These are phyloP conservation scores for Zygotorulaspora florentina DNA, from an alignment of 805 yeast species.

Conservation along the genomic window DNA sequence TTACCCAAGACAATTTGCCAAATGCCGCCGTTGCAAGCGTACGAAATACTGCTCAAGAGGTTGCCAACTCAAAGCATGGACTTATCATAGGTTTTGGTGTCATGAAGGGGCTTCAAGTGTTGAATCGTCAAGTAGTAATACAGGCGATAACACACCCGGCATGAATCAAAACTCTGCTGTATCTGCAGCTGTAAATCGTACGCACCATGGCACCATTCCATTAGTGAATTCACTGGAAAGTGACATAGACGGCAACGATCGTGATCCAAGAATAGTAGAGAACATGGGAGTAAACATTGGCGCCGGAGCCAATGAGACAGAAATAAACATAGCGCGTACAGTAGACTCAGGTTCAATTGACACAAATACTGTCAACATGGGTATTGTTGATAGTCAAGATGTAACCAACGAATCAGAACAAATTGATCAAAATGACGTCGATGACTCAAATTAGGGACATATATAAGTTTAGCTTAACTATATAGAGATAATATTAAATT, in stretches of 20 bases:
- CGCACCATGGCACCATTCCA: slow-evolving; percentile 1
- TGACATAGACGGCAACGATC: background rate
- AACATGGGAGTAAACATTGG: slow-evolving; percentile 3
- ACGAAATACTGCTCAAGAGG: slow-evolving; percentile 92
- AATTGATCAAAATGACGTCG: background rate
- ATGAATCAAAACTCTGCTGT: background rate
- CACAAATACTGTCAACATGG: slow-evolving; percentile 7
- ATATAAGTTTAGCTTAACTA: background rate
- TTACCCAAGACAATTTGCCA: slow-evolving; percentile 86
- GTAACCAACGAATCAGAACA: slow-evolving; percentile 5
- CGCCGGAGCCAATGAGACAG: slow-evolving; percentile 2
- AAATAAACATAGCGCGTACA: background rate
- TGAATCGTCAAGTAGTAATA: slow-evolving; percentile 19
- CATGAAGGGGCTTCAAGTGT: slow-evolving; percentile 41
- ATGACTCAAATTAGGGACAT: slow-evolving; percentile 1
- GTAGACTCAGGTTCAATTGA: background rate
- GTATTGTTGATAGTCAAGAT: slow-evolving; percentile 4
- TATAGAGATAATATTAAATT: background rate
- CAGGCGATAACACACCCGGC: slow-evolving; percentile 20
- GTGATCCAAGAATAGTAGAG: background rate
- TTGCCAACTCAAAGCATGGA: slow-evolving; percentile 91
- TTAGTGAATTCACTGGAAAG: background rate
- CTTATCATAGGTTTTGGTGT: slow-evolving; percentile 93
- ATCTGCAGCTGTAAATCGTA: background rate
- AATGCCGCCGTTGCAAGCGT: slow-evolving; percentile 89